A percentile compares a stretch with the other conserved stretches of the same genome.
Conservation (phyloP, 192 early-diverging fungal genomes). For the Coemansia asiatica region DNA sequence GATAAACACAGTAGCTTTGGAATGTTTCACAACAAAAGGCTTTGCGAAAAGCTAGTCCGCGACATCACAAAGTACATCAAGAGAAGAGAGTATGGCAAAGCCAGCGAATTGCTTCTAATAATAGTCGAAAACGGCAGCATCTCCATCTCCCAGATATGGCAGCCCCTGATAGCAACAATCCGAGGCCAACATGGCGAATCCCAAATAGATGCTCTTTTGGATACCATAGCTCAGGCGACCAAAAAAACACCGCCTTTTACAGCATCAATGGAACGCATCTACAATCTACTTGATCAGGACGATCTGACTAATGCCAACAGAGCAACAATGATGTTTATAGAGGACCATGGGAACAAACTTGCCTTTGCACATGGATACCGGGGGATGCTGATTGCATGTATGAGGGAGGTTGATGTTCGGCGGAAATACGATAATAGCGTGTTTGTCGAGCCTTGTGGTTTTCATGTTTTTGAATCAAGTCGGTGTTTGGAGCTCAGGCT, state of each 20-base stretch:
- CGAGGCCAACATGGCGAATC: conserved; percentile 13
- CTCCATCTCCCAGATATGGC: conserved; percentile 24
- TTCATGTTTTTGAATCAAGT: conserved; percentile 28
- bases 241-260: conserved; percentile 8
- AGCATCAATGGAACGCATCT: conserved; percentile 29
- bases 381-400: conserved; percentile 34
- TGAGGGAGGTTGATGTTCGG: conserved; percentile 36
- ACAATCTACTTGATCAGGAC: conserved; percentile 12
- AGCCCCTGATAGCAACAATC: conserved; percentile 21
- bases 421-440: background rate
- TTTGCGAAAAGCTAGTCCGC: conserved; percentile 23
- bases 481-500: conserved; percentile 19
- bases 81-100: conserved; percentile 37
- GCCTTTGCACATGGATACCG: conserved; percentile 34
- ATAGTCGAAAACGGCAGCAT: conserved; percentile 19
- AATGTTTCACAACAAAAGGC: background rate
- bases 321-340: conserved; percentile 13
- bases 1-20: background rate
- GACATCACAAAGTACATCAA: conserved; percentile 33
- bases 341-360: conserved; percentile 27
- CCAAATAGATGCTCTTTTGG: conserved; percentile 13
- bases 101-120: conserved; percentile 34
- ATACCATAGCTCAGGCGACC: conserved; percentile 15
- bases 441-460: background rate
- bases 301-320: conserved; percentile 15